Base-by-base conservation (phyloP, 192 early-diverging fungal genomes). In the Obelidium mucronatum region DNA sequence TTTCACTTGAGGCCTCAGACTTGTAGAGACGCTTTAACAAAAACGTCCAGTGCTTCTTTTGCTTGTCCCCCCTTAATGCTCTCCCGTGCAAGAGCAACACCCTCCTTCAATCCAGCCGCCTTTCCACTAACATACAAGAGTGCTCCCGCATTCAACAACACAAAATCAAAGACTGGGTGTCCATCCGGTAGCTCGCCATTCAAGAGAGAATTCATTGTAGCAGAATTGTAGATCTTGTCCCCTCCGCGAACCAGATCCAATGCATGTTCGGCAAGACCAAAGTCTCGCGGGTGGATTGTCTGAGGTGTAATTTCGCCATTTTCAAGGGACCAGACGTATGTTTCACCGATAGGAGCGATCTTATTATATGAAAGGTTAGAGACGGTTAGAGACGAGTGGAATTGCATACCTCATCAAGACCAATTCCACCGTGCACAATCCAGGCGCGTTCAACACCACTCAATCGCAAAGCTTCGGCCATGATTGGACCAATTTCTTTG, bases 91-190 rank as follows among this genome's bases (percentile, higher is more conserved):
- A 96, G 74, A 40, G 78, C 48, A 1, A 96, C 95, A 13, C 93
- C 96, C 2, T 94, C 90, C 53, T 88, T 84, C 74, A 93, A 91
- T 59, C 89, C 82, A 2, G 64, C 56, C 0, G 93, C 95, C 48
- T 87, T 87, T 31, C 95, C 96, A 31, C 92, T 83, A 36, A 97
- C 90, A 31, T 89, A 91, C 75, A 98, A 81, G 59, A 97, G 70
- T 8, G 95, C 94, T n/a, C 92, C 93, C 1, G 95, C 85, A 77
- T 99, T 99, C 67, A 99, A 75, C 40, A 97, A 84, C 13, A 99
- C 94, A 85, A 94, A 99, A 78, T 97, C 94, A 40, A 95, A 82
- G 55, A 96, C 88, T 4, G 95, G 89, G 30, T 51, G 17, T 22
- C 67, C 67, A 0, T 82, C 85, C 0, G 83, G 83, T 39, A 95